Base-by-base conservation (phyloP, 768 basidiomycete species). In the Mycena latifolia region DNA sequence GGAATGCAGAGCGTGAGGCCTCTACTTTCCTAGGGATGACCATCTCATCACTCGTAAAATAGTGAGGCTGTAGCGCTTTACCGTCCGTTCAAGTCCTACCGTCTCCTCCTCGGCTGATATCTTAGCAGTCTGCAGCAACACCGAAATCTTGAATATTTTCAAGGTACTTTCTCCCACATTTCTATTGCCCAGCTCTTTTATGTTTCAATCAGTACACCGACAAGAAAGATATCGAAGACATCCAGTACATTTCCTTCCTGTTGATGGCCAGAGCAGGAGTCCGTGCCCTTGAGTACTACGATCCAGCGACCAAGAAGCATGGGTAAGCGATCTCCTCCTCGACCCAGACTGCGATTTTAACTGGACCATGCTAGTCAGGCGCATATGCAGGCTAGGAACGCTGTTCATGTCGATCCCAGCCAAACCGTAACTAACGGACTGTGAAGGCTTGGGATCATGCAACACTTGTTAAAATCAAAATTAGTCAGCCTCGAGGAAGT, bases 1-100 rank as follows among this genome's bases (percentile, higher is more conserved):
- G 77, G 94, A 96, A 79, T 95, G 94, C 71, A 88, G 95, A n/a
- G 94, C 94, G 11, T 94, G 95, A 80, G 86, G 91, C 1, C 92
- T 94, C 28, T 90, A 90, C 0, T 79, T 94, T 41, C 77, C 83
- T 92, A 90, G 86, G 78, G 9, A 59, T 41, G 57, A 35, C 31
- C 43, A 53, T 24, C 33, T 56, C 18, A 52, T 33, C 2, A 10
- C 15, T 24, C n/a, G n/a, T n/a, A n/a, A n/a, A n/a, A n/a, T n/a
- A 69, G 67, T 1, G 95, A 96, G 79, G 86, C 92, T 2, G 94
- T 94, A 24, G 92, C 92, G 0, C 80, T 96, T 45, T 95, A 88
- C 79, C 84, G 93, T 92, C 72, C 80, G 88, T 79, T n/a, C 11
- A 54, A 18, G 37, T 35, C 35, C 54, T 15, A 37, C 46, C n/a